Evolutionary conservation across 1,139 yeast genomes (phyloP), one percentile per base, ranked within the genome.

Genomic region (Saccharomyces hybrid): DNA sequence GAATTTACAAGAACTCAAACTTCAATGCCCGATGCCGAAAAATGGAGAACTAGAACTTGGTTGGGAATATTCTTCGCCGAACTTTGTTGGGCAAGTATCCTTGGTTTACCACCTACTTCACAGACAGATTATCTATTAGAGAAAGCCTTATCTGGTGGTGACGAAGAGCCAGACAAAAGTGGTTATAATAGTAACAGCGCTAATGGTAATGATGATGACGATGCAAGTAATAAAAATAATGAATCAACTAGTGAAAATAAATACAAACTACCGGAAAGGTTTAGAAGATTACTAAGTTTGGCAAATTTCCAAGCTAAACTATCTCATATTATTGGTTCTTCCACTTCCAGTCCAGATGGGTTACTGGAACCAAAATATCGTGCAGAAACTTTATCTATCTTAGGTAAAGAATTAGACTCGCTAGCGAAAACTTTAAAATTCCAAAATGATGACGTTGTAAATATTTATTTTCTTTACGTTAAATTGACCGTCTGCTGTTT

Each of bases 41-140:
- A 84, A 67, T 91, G 97, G 97, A 78, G 98, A 69, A 89, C 97
- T 0, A 77, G 97, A 61, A 83, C 96, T 1, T 91, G 97, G 97
- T 74, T 89, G 38, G 90, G 95, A 0, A 85, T 88, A 3, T 91
- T 88, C 69, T 86, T 90, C 66, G 79, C 88, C 55, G 97, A 90
- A 67, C 95, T 89, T 62, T 87, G 90, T 65, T 88, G 96, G 95
- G 86, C 95, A 13, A 87, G 95, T 14, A 82, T 84, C 48, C 73
- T 90, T 54, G 97, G 97, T 0, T 74, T 91, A 52, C 97, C 97
- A 0, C 93, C 97, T 1, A 84, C 89, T 9, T 80, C 88, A 59
- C 86, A 89, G 38, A 86, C 95, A 0, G 97, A 91, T 69, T 88
- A 85, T 66, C 73, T 90, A 50, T 75, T 90, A 46, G 96, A 90